These are phyloP conservation scores for Anacardium occidentale DNA, from an alignment of 345 rosid species.

Conservation along the genomic window DNA sequence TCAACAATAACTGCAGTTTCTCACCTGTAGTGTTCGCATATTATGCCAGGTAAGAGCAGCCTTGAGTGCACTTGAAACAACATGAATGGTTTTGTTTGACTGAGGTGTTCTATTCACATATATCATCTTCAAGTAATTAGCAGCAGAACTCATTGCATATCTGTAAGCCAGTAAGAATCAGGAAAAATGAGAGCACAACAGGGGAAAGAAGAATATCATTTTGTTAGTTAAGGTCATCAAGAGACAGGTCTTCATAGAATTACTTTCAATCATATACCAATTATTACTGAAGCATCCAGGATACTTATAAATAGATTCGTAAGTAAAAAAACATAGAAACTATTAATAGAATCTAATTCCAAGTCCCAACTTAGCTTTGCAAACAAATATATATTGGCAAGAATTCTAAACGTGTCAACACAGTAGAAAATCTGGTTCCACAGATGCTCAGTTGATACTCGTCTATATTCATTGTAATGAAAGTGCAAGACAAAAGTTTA, in stretches of 20 bases:
- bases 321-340: not conserved
- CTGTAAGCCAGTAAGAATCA: slow-evolving; percentile 30
- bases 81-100: slow-evolving; percentile 72
- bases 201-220: not conserved
- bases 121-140: slow-evolving; percentile 71
- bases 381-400: not conserved
- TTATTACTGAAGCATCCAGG: not conserved
- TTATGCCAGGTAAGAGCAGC: slow-evolving; percentile 84
- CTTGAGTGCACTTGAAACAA: slow-evolving; percentile 81
- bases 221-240: not conserved
- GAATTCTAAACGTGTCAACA: not conserved
- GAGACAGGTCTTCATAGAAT: not conserved
- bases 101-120: slow-evolving; percentile 80
- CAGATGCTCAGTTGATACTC: not conserved
- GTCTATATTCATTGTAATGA: not conserved
- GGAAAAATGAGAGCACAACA: not conserved
- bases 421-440: not conserved
- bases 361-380: not conserved
- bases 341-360: not conserved
- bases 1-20: slow-evolving; percentile 4
- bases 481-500: not conserved
- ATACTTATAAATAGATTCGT: not conserved
- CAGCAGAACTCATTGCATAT: slow-evolving; percentile 78
- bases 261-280: not conserved
- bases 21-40: slow-evolving; percentile 92